phyloP scores from a whole-genome alignment of 169 alveolate species.

The Neospora caninum region DNA sequence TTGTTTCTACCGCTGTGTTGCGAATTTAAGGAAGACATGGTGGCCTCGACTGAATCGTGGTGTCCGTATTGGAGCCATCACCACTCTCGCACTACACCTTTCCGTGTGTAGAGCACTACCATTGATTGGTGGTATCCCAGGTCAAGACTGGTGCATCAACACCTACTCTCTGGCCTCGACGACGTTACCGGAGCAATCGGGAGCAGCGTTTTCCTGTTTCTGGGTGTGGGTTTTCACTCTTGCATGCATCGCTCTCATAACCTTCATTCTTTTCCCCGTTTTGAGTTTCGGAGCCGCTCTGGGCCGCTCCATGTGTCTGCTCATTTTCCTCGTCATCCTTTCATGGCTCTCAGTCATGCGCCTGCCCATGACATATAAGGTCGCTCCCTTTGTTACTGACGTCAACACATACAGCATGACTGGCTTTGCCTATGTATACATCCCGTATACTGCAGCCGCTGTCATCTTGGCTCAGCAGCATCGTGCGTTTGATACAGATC shows the following conservation, averaged over 20 bases:
- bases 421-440: constrained; percentile 16
- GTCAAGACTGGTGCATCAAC: constrained; percentile 37
- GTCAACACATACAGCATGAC: constrained; percentile 33
- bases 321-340: constrained; percentile 11
- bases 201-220: constrained; percentile 5
- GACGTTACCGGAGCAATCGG: constrained; percentile 20
- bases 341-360: constrained; percentile 35
- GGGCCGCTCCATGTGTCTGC: constrained; percentile 26
- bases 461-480: constrained; percentile 23
- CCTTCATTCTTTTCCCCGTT: constrained; percentile 28
- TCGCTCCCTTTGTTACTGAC: constrained; percentile 34
- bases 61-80: constrained; percentile 38
- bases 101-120: constrained; percentile 18
- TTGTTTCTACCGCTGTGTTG: not conserved
- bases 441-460: constrained; percentile 24
- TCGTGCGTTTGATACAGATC: constrained; percentile 43
- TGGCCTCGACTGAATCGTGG: constrained; percentile 42
- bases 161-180: constrained; percentile 38
- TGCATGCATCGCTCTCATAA: constrained; percentile 6
- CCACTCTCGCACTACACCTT: constrained; percentile 25
- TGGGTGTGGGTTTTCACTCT: constrained; percentile 47
- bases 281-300: constrained; percentile 1
- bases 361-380: constrained; percentile 24
- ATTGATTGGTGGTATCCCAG: constrained; percentile 10
- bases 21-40: constrained; percentile 15